Conservation (phyloP, 2,329 filamentous ascomycete genomes). For the Diaporthe amygdali region DNA sequence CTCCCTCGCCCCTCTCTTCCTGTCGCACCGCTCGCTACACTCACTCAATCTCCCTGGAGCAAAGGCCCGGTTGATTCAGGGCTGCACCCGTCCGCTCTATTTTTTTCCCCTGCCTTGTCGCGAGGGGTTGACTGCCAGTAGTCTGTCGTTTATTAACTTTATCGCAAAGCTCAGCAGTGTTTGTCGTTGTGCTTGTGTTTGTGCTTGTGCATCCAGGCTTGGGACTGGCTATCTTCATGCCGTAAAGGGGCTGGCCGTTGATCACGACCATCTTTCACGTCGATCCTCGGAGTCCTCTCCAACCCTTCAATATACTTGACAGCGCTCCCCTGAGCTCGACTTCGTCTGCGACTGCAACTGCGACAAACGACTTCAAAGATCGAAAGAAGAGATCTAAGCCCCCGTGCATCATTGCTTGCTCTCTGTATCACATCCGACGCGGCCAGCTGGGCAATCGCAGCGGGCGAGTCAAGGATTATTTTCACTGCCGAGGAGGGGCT, state of each 20-base stretch:
- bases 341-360: neutral
- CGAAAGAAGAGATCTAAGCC: neutral
- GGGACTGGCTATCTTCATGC: conserved; percentile 10
- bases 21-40: neutral
- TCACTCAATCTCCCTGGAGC: conserved; percentile 5
- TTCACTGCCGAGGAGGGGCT: conserved; percentile 17
- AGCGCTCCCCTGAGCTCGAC: conserved; percentile 3
- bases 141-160: conserved; percentile 4
- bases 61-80: neutral
- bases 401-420: neutral
- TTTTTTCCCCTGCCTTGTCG: neutral
- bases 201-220: conserved; percentile 8
- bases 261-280: neutral
- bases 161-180: neutral
- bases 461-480: neutral
- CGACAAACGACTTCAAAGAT: neutral
- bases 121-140: conserved; percentile 2
- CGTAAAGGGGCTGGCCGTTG: conserved; percentile 8
- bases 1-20: neutral
- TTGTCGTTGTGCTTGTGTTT: neutral
- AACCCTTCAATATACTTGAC: neutral
- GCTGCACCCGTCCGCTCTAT: neutral
- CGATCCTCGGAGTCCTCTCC: neutral
- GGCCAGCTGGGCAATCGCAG: neutral
- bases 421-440: neutral